Percentiles rank a stretch among this genome's conserved stretches.
Conservation (phyloP, 371 early-diverging fungal species). For the Mortierella sp. region DNA sequence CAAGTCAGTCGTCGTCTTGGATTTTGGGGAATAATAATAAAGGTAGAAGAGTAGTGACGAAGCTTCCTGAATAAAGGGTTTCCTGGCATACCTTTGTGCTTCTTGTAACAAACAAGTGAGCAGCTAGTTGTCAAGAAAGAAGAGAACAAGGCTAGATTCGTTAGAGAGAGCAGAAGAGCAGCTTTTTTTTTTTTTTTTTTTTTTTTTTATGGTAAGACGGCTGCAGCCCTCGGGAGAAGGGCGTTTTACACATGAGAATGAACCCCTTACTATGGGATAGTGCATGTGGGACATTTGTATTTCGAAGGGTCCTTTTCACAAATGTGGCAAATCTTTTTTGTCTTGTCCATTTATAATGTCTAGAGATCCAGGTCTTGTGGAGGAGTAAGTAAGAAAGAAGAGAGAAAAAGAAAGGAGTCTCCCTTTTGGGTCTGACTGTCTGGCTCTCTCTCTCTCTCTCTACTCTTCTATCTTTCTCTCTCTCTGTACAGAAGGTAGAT, state of each 20-base stretch:
- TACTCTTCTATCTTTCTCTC: no score
- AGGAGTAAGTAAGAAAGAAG: background rate
- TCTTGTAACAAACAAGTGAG: constrained; percentile 48
- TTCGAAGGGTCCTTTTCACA: constrained; percentile 36
- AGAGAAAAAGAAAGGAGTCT: background rate
- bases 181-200: no score
- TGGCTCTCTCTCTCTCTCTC: no score
- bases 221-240: no score
- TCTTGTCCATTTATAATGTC: constrained; percentile 28
- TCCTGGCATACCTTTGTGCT: constrained; percentile 37
- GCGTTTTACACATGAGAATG: no score
- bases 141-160: no score
- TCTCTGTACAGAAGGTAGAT: no score
- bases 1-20: no score
- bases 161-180: background rate
- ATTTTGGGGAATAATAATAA: background rate
- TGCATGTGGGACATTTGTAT: constrained; percentile 52
- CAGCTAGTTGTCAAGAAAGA: constrained; percentile 17
- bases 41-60: background rate
- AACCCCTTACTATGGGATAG: constrained; percentile 40
- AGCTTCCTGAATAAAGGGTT: background rate
- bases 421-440: no score
- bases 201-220: no score
- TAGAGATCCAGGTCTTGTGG: background rate
- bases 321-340: constrained; percentile 44